Conservation (phyloP, 2,329 filamentous ascomycete species). For the Aulographum hederae region DNA sequence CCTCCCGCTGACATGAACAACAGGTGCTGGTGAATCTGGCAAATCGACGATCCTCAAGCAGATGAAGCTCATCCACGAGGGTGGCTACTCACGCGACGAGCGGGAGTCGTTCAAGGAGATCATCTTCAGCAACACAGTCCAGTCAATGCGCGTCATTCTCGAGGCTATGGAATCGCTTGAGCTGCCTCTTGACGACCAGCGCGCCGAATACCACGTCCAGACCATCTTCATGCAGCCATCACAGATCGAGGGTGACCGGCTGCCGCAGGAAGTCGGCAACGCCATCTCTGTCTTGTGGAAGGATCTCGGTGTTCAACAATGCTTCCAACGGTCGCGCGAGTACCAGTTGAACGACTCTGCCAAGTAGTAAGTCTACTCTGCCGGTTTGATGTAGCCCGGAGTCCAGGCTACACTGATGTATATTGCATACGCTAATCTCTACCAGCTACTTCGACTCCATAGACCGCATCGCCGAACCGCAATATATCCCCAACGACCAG, state of each 20-base stretch:
- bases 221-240: conserved; percentile 98
- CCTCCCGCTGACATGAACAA: conserved; percentile 2
- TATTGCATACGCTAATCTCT: conserved; percentile 4
- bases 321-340: conserved; percentile 87
- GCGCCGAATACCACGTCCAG: conserved; percentile 93
- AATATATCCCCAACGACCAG: conserved; percentile 84
- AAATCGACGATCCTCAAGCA: conserved; percentile 92
- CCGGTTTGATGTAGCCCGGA: background rate
- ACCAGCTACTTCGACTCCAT: conserved; percentile 92
- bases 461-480: conserved; percentile 71
- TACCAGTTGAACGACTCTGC: conserved; percentile 95
- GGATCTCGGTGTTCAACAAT: conserved; percentile 80
- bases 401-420: background rate
- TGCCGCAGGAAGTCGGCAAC: conserved; percentile 84
- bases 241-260: conserved; percentile 86
- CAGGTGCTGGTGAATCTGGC: conserved; percentile 93
- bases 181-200: conserved; percentile 74
- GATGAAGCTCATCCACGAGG: conserved; percentile 99
- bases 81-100: conserved; percentile 87
- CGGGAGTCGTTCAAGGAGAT: conserved; percentile 54
- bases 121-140: conserved; percentile 54
- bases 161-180: conserved; percentile 52
- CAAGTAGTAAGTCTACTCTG: conserved; percentile 54
- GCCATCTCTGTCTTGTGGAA: conserved; percentile 89
- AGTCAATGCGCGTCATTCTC: conserved; percentile 52